Conservation (phyloP, 257 asterid species). For the Cynanchum wilfordii region DNA sequence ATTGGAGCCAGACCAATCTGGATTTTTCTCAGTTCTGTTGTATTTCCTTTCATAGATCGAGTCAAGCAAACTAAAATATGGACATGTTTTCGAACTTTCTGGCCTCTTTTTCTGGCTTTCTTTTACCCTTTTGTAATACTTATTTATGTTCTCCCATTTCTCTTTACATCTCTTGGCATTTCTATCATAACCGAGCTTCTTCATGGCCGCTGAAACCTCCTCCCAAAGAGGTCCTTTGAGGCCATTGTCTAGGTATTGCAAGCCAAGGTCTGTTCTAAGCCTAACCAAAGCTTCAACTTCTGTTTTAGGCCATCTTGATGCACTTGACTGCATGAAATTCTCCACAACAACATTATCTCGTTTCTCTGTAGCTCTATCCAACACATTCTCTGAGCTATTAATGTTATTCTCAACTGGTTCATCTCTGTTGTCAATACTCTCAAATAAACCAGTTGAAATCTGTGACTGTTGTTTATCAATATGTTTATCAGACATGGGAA, state of each 20-base stretch:
- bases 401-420: conserved; percentile 19
- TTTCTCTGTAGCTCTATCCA: conserved; percentile 28
- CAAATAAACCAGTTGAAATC: conserved; percentile 9
- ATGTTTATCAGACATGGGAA: conserved; percentile 26
- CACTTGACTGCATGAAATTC: conserved; percentile 28
- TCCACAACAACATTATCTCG: conserved; percentile 37
- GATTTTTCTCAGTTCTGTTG: conserved; percentile 26
- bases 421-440: conserved; percentile 17
- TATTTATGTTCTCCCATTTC: conserved; percentile 86
- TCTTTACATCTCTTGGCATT: conserved; percentile 79
- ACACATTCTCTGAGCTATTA: conserved; percentile 23
- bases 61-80: conserved; percentile 59
- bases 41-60: conserved; percentile 52
- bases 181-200: conserved; percentile 57
- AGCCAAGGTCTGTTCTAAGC: conserved; percentile 53
- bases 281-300: conserved; percentile 67
- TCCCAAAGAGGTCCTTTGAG: conserved; percentile 75
- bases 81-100: conserved; percentile 62
- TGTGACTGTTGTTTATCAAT: conserved; percentile 18
- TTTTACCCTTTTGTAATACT: conserved; percentile 70
- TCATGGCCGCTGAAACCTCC: conserved; percentile 62
- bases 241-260: conserved; percentile 51
- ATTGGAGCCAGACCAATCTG: conserved; percentile 33
- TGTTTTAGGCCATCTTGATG: conserved; percentile 78
- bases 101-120: conserved; percentile 63